These are phyloP conservation scores for Hypholoma sublateritium DNA, from an alignment of 768 basidiomycete species.

Conservation along the genomic window DNA sequence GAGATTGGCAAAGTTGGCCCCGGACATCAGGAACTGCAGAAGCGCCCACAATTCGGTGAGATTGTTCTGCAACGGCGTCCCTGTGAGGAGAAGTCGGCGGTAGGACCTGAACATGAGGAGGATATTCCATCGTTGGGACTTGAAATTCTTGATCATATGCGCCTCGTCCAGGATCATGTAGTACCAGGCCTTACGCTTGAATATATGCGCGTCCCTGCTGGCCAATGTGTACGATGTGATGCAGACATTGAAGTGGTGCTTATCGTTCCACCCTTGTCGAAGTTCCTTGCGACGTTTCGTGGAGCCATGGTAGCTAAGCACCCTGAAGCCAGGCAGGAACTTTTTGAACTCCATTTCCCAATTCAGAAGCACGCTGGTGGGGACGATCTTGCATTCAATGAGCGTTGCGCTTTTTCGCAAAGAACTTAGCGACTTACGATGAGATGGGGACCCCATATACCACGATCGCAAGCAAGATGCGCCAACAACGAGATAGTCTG, in stretches of 20 bases:
- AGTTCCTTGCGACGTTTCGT: conserved; percentile 88
- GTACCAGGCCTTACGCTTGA: conserved; percentile 92
- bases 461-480: conserved; percentile 86
- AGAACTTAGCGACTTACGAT: conserved; percentile 48
- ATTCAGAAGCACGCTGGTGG: conserved; percentile 91
- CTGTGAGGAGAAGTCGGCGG: conserved; percentile 86
- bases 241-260: conserved; percentile 89
- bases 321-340: conserved; percentile 86
- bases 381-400: conserved; percentile 61
- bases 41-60: conserved; percentile 95
- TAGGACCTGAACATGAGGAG: conserved; percentile 86
- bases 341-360: conserved; percentile 99
- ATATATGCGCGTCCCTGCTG: conserved; percentile 87
- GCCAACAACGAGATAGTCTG: conserved; percentile 95
- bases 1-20: conserved; percentile 84
- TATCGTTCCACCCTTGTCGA: conserved; percentile 88
- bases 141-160: conserved; percentile 98
- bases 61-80: conserved; percentile 96
- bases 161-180: conserved; percentile 97
- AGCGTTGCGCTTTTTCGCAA: neutral
- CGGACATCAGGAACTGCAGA: conserved; percentile 91
- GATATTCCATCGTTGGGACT: conserved; percentile 91
- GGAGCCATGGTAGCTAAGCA: conserved; percentile 87
- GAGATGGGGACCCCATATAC: conserved; percentile 92
- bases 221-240: conserved; percentile 93